Evolutionary conservation across 495 filamentous ascomycete genomes (phyloP).

Genomic region (Evernia prunastri): DNA sequence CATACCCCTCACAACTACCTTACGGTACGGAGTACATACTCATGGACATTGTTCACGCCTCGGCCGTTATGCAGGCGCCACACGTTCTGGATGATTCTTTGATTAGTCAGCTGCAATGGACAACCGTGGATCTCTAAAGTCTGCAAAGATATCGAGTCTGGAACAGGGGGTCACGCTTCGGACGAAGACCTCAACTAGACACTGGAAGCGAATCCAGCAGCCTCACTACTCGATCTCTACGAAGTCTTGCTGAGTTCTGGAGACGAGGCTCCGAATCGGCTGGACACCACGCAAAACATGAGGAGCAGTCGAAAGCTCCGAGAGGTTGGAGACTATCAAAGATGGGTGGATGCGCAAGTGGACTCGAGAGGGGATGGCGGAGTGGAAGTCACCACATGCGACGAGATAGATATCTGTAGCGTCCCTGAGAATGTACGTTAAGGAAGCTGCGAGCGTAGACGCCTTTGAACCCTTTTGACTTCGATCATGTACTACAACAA

Average conservation of each 20-base stretch:
- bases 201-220: not conserved
- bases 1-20: no score
- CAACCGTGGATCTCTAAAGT: no score
- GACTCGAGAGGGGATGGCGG: not conserved
- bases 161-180: not conserved
- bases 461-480: not conserved
- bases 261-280: not conserved
- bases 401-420: no score
- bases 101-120: no score
- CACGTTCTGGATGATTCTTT: no score
- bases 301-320: not conserved
- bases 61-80: no score
- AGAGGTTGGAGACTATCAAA: not conserved
- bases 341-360: not conserved
- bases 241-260: not conserved
- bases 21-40: no score
- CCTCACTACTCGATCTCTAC: not conserved
- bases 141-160: not conserved
- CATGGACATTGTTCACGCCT: no score
- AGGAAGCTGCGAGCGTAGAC: not conserved
- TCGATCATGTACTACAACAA: not conserved
- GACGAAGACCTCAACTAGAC: not conserved
- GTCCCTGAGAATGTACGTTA: no score
- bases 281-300: no score
- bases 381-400: not conserved